These are phyloP conservation scores for Discostella pseudostelligera DNA, from an alignment of 108 stramenopile genomes.

Conservation along the genomic window DNA sequence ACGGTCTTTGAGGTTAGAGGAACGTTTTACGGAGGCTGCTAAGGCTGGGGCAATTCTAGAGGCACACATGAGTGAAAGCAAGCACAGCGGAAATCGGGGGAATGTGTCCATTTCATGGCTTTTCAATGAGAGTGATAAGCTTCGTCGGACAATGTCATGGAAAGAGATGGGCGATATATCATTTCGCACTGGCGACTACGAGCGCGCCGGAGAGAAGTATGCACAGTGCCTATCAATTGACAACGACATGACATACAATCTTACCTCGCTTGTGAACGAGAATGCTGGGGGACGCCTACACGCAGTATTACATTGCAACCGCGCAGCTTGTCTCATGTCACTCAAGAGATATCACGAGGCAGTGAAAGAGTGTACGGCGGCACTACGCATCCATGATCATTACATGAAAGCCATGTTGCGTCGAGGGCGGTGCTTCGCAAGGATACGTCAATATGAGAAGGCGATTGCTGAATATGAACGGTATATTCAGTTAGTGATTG, in stretches of 20 bases:
- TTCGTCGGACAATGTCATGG: conserved; percentile 47
- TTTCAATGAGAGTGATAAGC: conserved; percentile 50
- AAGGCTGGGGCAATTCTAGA: conserved; percentile 48
- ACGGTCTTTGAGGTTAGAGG: conserved; percentile 73
- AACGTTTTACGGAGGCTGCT: conserved; percentile 66
- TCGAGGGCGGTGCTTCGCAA: conserved; percentile 73
- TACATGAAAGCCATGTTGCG: conserved; percentile 91
- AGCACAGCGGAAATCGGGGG: conserved; percentile 34
- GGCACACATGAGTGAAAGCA: conserved; percentile 41
- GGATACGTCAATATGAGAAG: conserved; percentile 67
- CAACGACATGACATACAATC: conserved; percentile 13
- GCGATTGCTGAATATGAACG: conserved; percentile 68
- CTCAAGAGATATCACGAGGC: conserved; percentile 69
- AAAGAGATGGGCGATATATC: conserved; percentile 68
- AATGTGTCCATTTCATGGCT: conserved; percentile 40
- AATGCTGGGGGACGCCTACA: conserved; percentile 71
- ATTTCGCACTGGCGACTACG: conserved; percentile 62
- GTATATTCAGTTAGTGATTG: conserved; percentile 67
- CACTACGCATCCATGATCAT: conserved; percentile 75
- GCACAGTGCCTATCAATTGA: conserved; percentile 66
- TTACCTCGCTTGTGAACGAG: no score
- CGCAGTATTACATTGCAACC: conserved; percentile 83
- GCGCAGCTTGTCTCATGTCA: conserved; percentile 71
- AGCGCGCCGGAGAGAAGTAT: conserved; percentile 66
- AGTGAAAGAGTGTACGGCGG: conserved; percentile 68